A percentile compares a stretch with the other conserved stretches of the same genome.
phyloP scores from a whole-genome alignment of 2,329 filamentous ascomycete genomes.

The Mycocentrospora acerina region DNA sequence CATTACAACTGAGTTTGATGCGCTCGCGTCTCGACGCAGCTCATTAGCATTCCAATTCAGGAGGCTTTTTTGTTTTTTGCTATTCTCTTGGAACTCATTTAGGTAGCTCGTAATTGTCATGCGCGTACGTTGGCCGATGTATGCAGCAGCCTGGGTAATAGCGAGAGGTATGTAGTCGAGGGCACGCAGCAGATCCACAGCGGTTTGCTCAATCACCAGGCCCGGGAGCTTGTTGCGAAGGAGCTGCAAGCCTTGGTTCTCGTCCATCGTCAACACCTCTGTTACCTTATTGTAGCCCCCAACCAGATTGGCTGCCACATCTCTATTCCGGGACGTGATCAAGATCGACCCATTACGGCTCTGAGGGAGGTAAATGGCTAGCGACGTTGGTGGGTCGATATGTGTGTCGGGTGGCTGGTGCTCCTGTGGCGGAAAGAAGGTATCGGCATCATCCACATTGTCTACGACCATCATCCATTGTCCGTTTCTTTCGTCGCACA shows the following conservation, averaged over 20 bases:
- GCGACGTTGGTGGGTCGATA: constrained; percentile 1
- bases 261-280: constrained; percentile 11
- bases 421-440: constrained; percentile 5
- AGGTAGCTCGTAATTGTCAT: constrained; percentile 39
- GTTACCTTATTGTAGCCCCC: constrained; percentile 9
- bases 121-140: constrained; percentile 24
- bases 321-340: constrained; percentile 13
- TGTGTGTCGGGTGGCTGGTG: not conserved
- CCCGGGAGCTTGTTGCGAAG: constrained; percentile 12
- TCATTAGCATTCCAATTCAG: constrained; percentile 28
- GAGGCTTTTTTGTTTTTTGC: constrained; percentile 23
- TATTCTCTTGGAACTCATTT: constrained; percentile 38
- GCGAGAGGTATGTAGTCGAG: constrained; percentile 35
- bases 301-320: constrained; percentile 9
- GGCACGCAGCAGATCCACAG: constrained; percentile 5
- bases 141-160: constrained; percentile 37
- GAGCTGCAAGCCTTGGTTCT: constrained; percentile 9
- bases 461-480: constrained; percentile 19
- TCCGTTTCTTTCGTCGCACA: constrained; percentile 11
- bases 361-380: constrained; percentile 13
- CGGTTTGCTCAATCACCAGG: not conserved
- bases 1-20: constrained; percentile 39
- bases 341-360: constrained; percentile 14
- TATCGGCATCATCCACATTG: constrained; percentile 20
- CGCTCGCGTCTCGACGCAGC: constrained; percentile 35